Evolutionary conservation across 164 flowering plant genomes (phyloP), one percentile per base, ranked within the genome.

Genomic region (Magnolia kwangsiensis): DNA sequence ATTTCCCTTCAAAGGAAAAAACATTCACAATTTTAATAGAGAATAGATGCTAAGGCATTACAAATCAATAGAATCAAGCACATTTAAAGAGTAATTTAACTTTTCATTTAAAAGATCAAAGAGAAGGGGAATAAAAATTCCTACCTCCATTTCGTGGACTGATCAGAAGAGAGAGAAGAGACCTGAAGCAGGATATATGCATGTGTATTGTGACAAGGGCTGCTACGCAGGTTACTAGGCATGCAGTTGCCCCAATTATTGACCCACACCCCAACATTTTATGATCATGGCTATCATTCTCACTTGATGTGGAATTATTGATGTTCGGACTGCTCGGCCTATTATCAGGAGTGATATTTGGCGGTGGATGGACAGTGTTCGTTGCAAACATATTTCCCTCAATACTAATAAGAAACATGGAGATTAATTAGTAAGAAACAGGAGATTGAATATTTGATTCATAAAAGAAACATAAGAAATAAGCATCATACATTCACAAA

Each of bases 351-450:
- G n/a, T n/a, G n/a, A n/a, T n/a, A n/a, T n/a, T 21, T 65, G 9
- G 23, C 4, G 96, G 91, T 50, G 85, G 86, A 82, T 83, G 82
- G 80, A 82, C 79, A 31, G 24, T 85, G 65, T 64, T 88, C 50
- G 14, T 64, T 21, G 85, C 78, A 45, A 94, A 92, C 59, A 13
- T 78, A 81, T 92, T 94, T 16, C 92, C 92, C 27, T 87, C 89
- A 71, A 94, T 75, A 94, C 98, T 94, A 75, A 72, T 58, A 29
- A 80, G 9, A 65, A 37, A 37, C 45, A 37, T 37, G 45, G 45
- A 37, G 45, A 4, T 37, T 37, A 37, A 37, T 37, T 37, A 37
- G 45, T 37, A 0, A 37, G 45, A 37, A 37, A 37, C 7, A 37
- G 45, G 45, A 37, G 45, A 37, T 37, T 37, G 45, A 7, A 37